Conservation (phyloP, 345 rosid genomes). For the Noccaea bulbosa region DNA sequence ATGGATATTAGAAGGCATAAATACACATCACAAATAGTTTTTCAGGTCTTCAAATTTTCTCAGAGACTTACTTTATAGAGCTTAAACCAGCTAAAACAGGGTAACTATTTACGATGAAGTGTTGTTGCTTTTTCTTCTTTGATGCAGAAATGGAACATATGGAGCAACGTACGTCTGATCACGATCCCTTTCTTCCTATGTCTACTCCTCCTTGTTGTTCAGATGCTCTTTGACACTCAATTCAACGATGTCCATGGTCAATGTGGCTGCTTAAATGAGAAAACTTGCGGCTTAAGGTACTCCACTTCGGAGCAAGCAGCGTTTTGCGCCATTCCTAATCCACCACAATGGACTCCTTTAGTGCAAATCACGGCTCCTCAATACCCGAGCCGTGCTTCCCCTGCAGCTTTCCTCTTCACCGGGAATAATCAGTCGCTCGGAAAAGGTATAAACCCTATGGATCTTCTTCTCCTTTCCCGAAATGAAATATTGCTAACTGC, state of each 20-base stretch:
- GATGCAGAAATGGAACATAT: constrained; percentile 73
- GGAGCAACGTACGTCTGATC: constrained; percentile 74
- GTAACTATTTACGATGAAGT: neutral
- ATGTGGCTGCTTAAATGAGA: constrained; percentile 70
- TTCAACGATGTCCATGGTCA: constrained; percentile 39
- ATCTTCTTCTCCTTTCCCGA: constrained; percentile 3
- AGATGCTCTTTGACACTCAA: constrained; percentile 52
- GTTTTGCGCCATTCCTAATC: constrained; percentile 60
- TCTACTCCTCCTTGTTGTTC: constrained; percentile 59
- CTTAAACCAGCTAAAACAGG: constrained; percentile 20
- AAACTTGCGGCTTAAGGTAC: constrained; percentile 64
- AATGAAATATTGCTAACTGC: neutral
- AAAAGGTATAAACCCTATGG: constrained; percentile 48
- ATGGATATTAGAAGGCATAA: no score
- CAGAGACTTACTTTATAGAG: neutral
- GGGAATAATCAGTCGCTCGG: constrained; percentile 77
- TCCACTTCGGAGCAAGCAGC: constrained; percentile 57
- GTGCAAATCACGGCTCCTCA: constrained; percentile 57
- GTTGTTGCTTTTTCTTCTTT: constrained; percentile 10
- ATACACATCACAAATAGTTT: no score
- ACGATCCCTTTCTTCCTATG: constrained; percentile 75
- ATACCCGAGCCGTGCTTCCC: constrained; percentile 54
- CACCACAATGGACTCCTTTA: constrained; percentile 77
- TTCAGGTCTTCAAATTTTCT: no score
- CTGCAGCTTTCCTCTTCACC: constrained; percentile 68